Base-by-base conservation (phyloP, 1,284 basidiomycete genomes). In the Apiotrichum montevideense region DNA sequence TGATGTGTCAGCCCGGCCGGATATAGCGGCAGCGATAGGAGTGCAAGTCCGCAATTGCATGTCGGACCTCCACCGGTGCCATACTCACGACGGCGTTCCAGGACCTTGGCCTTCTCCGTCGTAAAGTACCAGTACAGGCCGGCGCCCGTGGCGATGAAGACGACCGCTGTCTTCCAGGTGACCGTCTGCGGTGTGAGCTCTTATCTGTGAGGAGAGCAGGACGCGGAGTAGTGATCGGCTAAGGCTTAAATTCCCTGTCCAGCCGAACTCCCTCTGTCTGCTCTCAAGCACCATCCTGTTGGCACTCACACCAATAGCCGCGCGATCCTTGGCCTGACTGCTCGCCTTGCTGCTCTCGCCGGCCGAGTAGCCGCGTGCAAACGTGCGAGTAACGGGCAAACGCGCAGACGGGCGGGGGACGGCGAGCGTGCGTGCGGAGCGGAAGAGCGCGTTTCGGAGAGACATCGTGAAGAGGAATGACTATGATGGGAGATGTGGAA, bases 91-190 rank as follows among this genome's bases (percentile, higher is more conserved):
- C 84, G 84, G 66, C 85, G 80, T 73, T 90, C 87, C 46, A 83
- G 78, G n/a, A 93, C 72, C 65, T 86, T 84, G 34, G 80, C 79
- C 78, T 98, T 98, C 76, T 97, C 93, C 55, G 84, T 79, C 51
- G 85, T 83, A 77, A 98, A 98, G 80, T 98, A 98, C 66, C 82
- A 85, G 70, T 87, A 90, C 35, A 98, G 79, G 1, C 86, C 92
- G 4, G 82, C 77, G 5, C 94, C 94, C 1, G 90, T 88, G 0
- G 82, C 78, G 41, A 95, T 75, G 73, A 98, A 97, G 15, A 98
- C 71, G 0, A 81, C 83, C 0, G 89, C 92, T 0, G 93, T 86
- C 59, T 81, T 82, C 46, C 90, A 88, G 4, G 90, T 93, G 75
- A 97, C 96, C 3, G 92, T 87, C 90, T 93, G 55, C 2, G 32